phyloP scores from a whole-genome alignment of 148 eudicot genomes.

The Euryodendron excelsum region DNA sequence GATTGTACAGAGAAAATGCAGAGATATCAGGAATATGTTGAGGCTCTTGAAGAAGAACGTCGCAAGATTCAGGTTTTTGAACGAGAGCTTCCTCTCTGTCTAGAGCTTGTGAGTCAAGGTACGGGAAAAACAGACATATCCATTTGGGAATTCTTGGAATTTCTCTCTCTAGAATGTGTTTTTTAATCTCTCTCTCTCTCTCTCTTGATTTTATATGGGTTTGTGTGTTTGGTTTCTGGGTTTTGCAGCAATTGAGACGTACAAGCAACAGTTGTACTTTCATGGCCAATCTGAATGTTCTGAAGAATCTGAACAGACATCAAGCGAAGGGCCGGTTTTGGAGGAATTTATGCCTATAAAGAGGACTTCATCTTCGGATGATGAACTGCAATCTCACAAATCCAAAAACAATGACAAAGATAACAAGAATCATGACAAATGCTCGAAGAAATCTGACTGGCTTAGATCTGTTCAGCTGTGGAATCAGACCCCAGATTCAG shows the following conservation, averaged over 20 bases:
- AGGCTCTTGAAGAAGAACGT: constrained; percentile 70
- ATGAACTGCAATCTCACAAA: constrained; percentile 32
- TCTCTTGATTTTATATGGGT: not conserved
- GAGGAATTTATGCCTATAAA: constrained; percentile 60
- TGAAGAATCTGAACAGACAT: constrained; percentile 58
- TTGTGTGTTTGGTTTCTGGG: not conserved
- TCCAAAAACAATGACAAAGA: not conserved
- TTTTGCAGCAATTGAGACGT: constrained; percentile 68
- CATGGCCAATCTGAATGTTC: constrained; percentile 68
- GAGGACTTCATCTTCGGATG: constrained; percentile 26
- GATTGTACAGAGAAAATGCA: constrained; percentile 48
- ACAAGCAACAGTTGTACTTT: constrained; percentile 54
- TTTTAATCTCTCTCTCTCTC: not conserved
- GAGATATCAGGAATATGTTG: constrained; percentile 59
- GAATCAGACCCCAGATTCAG: constrained; percentile 61
- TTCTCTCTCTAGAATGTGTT: not conserved
- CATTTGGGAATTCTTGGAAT: not conserved
- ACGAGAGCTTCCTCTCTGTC: constrained; percentile 92
- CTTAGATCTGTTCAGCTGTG: constrained; percentile 73
- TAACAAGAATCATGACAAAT: constrained; percentile 12
- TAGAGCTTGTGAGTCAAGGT: constrained; percentile 93
- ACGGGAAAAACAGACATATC: not conserved
- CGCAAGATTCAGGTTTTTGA: constrained; percentile 71
- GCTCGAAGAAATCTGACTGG: constrained; percentile 61
- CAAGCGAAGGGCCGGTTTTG: constrained; percentile 47